Conservation (phyloP, 2,329 filamentous ascomycete species). For the Sphaerostilbella broomeana region DNA sequence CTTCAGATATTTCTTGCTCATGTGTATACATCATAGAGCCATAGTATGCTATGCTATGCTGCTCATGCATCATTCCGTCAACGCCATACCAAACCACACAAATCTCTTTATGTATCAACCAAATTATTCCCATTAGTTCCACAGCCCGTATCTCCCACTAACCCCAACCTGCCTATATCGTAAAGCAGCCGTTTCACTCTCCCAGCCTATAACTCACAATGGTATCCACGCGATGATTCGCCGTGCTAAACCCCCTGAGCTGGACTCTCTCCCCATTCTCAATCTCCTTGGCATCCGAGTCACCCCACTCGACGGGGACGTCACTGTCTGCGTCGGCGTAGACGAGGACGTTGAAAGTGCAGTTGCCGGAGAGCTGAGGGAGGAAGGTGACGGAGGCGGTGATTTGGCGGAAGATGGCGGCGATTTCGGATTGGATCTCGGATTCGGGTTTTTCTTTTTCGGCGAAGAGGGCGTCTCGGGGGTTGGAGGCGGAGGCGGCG, state of each 20-base stretch:
- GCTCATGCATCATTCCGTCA: too few relatives aligned
- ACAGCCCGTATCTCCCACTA: too few relatives aligned
- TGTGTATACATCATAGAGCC: too few relatives aligned
- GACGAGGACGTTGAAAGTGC: slow-evolving; percentile 97
- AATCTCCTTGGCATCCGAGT: slow-evolving; percentile 97
- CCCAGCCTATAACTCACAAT: slow-evolving; percentile 81
- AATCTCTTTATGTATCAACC: too few relatives aligned
- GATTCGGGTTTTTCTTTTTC: slow-evolving; percentile 76
- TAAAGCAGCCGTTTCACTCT: slow-evolving; percentile 26
- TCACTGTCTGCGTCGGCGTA: slow-evolving; percentile 96
- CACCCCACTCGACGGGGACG: slow-evolving; percentile 96
- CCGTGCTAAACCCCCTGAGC: slow-evolving; percentile 91
- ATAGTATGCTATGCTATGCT: too few relatives aligned
- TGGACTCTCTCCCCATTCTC: slow-evolving; percentile 91
- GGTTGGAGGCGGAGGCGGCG: slow-evolving; percentile 31
- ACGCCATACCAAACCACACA: too few relatives aligned
- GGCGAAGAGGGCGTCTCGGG: slow-evolving; percentile 19
- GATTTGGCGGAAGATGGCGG: slow-evolving; percentile 95
- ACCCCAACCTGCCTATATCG: too few relatives aligned
- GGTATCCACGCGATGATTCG: slow-evolving; percentile 88
- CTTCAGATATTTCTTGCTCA: too few relatives aligned
- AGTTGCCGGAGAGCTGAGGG: slow-evolving; percentile 81
- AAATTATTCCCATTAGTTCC: too few relatives aligned
- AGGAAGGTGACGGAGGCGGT: slow-evolving; percentile 96
- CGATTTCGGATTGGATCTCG: slow-evolving; percentile 93